Evolutionary conservation across 2,329 filamentous ascomycete species (phyloP), one percentile per base, ranked within the genome.

Genomic region (Madurella mycetomatis): DNA sequence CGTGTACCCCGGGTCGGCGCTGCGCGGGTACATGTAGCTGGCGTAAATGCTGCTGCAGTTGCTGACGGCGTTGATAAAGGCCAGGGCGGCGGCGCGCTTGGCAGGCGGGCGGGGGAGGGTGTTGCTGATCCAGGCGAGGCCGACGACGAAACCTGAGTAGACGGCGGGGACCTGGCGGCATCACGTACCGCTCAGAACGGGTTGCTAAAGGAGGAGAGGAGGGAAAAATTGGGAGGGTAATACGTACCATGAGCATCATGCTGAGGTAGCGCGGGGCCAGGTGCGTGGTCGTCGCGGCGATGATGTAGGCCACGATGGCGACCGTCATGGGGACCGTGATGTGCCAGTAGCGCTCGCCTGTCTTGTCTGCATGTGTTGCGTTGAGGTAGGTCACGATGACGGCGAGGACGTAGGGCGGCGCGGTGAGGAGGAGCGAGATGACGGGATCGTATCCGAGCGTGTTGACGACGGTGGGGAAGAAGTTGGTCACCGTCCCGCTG

Each of bases 51-150:
- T 83, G 41, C 81, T 82, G 11, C 78, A 76, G 66, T 92, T 90
- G 16, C 79, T 82, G 9, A 89, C 76, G 2, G 85, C 84, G 65
- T 92, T 92, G 70, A 92, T 89, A 57, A 86, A 84, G 1, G 87
- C 88, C 5, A 92, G 68, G 0, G 86, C 87, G 0, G 86, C 75
- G 1, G 76, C 76, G 56, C 87, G 80, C 72, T 92, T 92, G 2
- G 87, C 84, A 0, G 87, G 86, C 3, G 89, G 88, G 5, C 88
- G 81, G 0, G 88, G 87, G 49, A 92, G 77, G 1, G 84, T 86
- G 66, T 87, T 89, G 45, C 80, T 83, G 59, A 92, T 90, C 88
- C 88, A 94, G 2, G 84, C 80, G 4, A 89, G 73, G 1, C 78
- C 77, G 1, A 88, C 84, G 0, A 87, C 86, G 64, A 84, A 90